These are phyloP conservation scores for Phaeosphaeriaceae sp. DNA, from an alignment of 2,329 filamentous ascomycete genomes.

Conservation along the genomic window DNA sequence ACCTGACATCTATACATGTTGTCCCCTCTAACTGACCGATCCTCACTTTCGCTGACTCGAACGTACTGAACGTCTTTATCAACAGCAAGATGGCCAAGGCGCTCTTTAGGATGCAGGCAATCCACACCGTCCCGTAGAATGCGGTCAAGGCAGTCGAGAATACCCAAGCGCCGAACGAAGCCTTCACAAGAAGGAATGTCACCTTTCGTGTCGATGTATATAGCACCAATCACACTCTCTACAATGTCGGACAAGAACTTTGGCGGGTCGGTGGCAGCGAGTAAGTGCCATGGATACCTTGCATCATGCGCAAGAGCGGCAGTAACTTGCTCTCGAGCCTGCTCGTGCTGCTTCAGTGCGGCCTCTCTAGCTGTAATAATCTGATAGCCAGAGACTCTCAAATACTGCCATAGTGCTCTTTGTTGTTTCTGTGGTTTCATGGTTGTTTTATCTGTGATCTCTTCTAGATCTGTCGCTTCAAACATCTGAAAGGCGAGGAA, in stretches of 20 bases:
- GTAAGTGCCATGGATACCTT: conserved; percentile 77
- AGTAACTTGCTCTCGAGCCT: conserved; percentile 58
- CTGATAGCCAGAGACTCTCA: conserved; percentile 62
- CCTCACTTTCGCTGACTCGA: conserved; percentile 18
- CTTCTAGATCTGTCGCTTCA: conserved; percentile 41
- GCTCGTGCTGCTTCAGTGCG: conserved; percentile 55
- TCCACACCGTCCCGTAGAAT: conserved; percentile 57
- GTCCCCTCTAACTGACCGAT: conserved; percentile 1
- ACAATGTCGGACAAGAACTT: conserved; percentile 60
- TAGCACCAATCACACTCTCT: conserved; percentile 79
- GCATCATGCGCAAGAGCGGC: conserved; percentile 57
- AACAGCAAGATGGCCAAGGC: conserved; percentile 66
- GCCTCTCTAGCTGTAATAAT: conserved; percentile 57
- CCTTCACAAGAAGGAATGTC: conserved; percentile 56
- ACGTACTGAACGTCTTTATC: conserved; percentile 62
- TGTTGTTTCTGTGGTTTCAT: conserved; percentile 35
- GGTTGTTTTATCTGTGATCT: conserved; percentile 28
- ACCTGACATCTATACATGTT: conserved; percentile 41
- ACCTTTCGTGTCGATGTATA: conserved; percentile 74
- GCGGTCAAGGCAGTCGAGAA: conserved; percentile 67
- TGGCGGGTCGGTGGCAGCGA: conserved; percentile 62
- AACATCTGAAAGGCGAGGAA: conserved; percentile 81
- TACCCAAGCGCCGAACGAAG: conserved; percentile 68
- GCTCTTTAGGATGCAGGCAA: conserved; percentile 73
- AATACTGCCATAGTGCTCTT: conserved; percentile 70